A percentile compares a stretch with the other conserved stretches of the same genome.
phyloP scores from a whole-genome alignment of 306 rosid genomes.

The Begonia peltatifolia region DNA sequence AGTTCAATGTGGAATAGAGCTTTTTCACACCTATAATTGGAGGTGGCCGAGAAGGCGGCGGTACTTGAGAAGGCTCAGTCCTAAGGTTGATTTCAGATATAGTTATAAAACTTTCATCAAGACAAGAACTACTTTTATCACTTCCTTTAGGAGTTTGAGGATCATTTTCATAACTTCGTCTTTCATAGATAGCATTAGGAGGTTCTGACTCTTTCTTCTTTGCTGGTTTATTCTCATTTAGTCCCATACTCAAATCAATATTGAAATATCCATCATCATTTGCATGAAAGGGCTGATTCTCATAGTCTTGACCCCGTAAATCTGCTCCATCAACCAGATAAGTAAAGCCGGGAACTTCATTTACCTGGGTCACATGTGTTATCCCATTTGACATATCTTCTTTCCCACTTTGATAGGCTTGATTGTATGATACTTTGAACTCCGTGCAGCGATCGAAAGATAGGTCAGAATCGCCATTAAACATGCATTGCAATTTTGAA shows the following conservation, averaged over 20 bases:
- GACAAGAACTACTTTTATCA: conserved; percentile 23
- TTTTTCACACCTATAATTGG: conserved; percentile 39
- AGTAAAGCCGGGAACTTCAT: conserved; percentile 37
- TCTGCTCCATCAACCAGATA: conserved; percentile 34
- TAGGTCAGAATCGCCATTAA: conserved; percentile 35
- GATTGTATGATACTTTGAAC: conserved; percentile 48
- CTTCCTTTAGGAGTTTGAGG: conserved; percentile 21
- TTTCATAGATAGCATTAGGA: conserved; percentile 17
- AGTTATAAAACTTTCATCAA: conserved; percentile 35
- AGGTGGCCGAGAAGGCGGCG: conserved; percentile 92
- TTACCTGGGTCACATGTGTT: conserved; percentile 24
- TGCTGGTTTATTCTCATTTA: conserved; percentile 28
- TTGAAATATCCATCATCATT: conserved; percentile 39
- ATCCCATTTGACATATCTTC: conserved; percentile 26
- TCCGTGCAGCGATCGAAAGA: conserved; percentile 39
- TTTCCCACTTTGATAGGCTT: conserved; percentile 21
- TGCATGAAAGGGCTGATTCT: conserved; percentile 30
- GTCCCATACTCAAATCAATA: conserved; percentile 29
- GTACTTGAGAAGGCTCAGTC: conserved; percentile 63
- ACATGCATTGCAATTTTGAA: conserved; percentile 27
- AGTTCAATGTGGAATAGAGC: conserved; percentile 16
- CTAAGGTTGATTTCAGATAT: conserved; percentile 70
- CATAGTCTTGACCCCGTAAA: conserved; percentile 16
- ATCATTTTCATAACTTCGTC: conserved; percentile 23
- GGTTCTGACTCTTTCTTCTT: conserved; percentile 22